Base-by-base conservation (phyloP, 2,329 filamentous ascomycete genomes). In the Aspergillus ibericus region DNA sequence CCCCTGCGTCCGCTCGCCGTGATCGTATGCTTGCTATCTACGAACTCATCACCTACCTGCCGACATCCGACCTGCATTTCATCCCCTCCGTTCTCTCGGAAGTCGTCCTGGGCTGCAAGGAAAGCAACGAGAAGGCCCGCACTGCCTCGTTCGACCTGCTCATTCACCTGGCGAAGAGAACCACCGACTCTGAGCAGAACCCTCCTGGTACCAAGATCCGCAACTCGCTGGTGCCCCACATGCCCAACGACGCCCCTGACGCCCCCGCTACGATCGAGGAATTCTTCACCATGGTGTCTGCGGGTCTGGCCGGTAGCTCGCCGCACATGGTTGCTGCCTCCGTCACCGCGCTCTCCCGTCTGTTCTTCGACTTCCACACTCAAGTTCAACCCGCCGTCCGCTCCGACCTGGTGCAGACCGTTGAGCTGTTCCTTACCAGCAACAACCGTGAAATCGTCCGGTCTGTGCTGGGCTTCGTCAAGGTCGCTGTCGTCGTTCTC, bases 301-400 rank as follows among this genome's bases (percentile, higher is more conserved):
- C 95, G 50, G 95, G 95, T 78, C 84, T 99, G 54, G 95, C 93
- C 1, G 93, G 93, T 57, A 90, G 88, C 68, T 93, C 92, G 10
- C 93, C 95, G 32, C 93, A 98, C 79, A 97, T 98, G 92, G 93
- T 98, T 62, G 96, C 92, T 6, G 95, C 95, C 0, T 92, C 91
- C n/a, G 93, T 99, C 72, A 98, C 92, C 0, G 93, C 95, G 13
- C 84, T 99, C 36, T 95, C 92, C 13, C 87, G 95, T n/a, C 87
- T 97, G 25, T 84, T 99, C 29, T 98, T 93, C 76, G 90, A 97
- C 72, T 99, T 96, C 81, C 89, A 91, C 64, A 81, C 84, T 29
- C 77, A 84, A 25, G 80, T 98, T 29, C 85, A 84, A 57, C 78
- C 84, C 9, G 83, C 88, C 61, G 89, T 92, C 2, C 83, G 96